Percentiles rank a stretch among this genome's conserved stretches.
Conservation (phyloP, 2,329 filamentous ascomycete species). For the Septoria petroselini region DNA sequence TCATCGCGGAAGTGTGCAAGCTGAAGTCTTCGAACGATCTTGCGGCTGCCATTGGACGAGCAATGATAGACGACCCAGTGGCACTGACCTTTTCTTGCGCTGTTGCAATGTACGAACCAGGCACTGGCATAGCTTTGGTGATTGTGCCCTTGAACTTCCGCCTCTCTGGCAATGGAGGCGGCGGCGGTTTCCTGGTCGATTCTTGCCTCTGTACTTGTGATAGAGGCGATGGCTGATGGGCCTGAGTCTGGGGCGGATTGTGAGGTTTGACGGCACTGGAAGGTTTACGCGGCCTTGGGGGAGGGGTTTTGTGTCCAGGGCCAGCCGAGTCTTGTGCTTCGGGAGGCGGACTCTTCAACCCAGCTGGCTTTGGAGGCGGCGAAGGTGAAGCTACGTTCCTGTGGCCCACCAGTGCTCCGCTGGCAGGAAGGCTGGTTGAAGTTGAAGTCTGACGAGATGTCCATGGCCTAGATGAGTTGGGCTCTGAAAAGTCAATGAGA, state of each 20-base stretch:
- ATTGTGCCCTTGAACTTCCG: slow-evolving; percentile 28
- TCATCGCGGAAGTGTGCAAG: slow-evolving; percentile 18
- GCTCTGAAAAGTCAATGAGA: slow-evolving; percentile 50
- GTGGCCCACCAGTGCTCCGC: not conserved
- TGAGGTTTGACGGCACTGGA: slow-evolving; percentile 35
- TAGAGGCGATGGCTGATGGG: slow-evolving; percentile 34
- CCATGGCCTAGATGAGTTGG: slow-evolving; percentile 32
- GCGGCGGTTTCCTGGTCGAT: slow-evolving; percentile 27
- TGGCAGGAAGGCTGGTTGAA: not conserved
- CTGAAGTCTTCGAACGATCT: slow-evolving; percentile 27
- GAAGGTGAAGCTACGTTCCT: slow-evolving; percentile 32
- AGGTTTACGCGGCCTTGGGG: slow-evolving; percentile 40
- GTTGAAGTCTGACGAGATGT: slow-evolving; percentile 11
- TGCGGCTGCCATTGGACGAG: slow-evolving; percentile 18
- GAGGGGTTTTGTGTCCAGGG: slow-evolving; percentile 29
- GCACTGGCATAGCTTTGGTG: slow-evolving; percentile 24
- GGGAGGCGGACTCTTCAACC: slow-evolving; percentile 42
- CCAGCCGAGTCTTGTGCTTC: slow-evolving; percentile 21
- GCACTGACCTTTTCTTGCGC: slow-evolving; percentile 11
- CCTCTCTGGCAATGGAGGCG: slow-evolving; percentile 37
- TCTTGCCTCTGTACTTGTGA: slow-evolving; percentile 37
- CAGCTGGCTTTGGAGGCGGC: slow-evolving; percentile 39
- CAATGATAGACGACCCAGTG: slow-evolving; percentile 18
- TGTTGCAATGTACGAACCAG: slow-evolving; percentile 21
- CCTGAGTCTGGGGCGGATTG: slow-evolving; percentile 22